Evolutionary conservation across 169 alveolate genomes (phyloP).

Genomic region (Babesia bovis): DNA sequence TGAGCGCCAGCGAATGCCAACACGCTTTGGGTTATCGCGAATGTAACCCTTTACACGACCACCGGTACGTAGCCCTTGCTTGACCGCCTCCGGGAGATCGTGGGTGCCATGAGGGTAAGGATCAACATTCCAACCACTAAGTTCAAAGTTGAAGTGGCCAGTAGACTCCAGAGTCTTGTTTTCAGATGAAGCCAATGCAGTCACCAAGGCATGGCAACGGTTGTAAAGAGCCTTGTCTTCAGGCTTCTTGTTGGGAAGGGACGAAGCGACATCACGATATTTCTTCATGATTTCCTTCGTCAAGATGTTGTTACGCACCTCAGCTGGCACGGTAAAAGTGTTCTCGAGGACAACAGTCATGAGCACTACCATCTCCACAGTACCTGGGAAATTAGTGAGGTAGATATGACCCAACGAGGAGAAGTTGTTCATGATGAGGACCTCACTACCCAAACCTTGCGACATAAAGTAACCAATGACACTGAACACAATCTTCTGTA

Average conservation of each 20-base stretch:
- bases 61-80: conserved; percentile 86
- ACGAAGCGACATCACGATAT: conserved; percentile 49
- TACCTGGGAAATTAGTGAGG: conserved; percentile 62
- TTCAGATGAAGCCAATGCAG: conserved; percentile 60
- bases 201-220: conserved; percentile 55
- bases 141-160: conserved; percentile 74
- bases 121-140: conserved; percentile 88
- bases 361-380: conserved; percentile 53
- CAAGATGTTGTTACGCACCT: conserved; percentile 67
- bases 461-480: conserved; percentile 73
- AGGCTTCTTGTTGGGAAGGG: conserved; percentile 63
- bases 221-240: conserved; percentile 64
- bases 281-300: conserved; percentile 69
- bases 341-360: conserved; percentile 66
- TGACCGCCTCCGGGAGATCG: conserved; percentile 83
- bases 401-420: conserved; percentile 42
- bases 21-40: conserved; percentile 69
- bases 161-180: conserved; percentile 63
- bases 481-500: conserved; percentile 73
- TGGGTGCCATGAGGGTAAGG: conserved; percentile 92
- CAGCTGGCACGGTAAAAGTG: conserved; percentile 66
- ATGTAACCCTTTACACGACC: conserved; percentile 74
- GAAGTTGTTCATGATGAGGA: conserved; percentile 71
- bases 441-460: conserved; percentile 74
- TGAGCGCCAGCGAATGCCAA: conserved; percentile 77